These are phyloP conservation scores for Bipolaris zeicola DNA, from an alignment of 2,329 filamentous ascomycete genomes.

Conservation along the genomic window DNA sequence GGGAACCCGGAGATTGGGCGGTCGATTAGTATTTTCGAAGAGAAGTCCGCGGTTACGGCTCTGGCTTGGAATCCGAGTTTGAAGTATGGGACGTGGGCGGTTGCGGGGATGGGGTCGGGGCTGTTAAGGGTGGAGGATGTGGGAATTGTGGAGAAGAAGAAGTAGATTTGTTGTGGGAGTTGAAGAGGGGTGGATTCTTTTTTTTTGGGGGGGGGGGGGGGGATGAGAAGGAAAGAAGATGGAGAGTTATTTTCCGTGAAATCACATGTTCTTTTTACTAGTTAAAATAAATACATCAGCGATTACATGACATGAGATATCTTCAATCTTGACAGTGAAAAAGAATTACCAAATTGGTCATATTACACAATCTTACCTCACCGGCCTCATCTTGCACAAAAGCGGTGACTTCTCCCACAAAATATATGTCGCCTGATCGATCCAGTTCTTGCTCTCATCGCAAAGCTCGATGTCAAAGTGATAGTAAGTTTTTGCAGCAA, in stretches of 20 bases:
- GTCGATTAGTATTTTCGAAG: conserved; percentile 53
- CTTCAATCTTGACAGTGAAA: too few species aligned
- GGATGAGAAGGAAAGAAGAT: not conserved
- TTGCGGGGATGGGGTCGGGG: conserved; percentile 56
- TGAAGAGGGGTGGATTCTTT: too few species aligned
- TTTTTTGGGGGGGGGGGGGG: too few species aligned
- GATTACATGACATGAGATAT: too few species aligned
- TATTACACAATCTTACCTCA: not conserved
- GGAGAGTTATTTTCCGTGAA: too few species aligned
- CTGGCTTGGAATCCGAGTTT: conserved; percentile 60
- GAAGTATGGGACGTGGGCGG: conserved; percentile 57
- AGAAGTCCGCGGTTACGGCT: conserved; percentile 51
- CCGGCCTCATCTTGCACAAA: conserved; percentile 38
- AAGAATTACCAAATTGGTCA: not conserved
- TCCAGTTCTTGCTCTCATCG: conserved; percentile 39
- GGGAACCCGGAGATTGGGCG: conserved; percentile 34
- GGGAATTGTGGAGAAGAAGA: conserved; percentile 24
- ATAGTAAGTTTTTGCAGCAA: conserved; percentile 47
- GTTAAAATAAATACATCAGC: too few species aligned
- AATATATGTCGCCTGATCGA: conserved; percentile 40
- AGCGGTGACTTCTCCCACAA: conserved; percentile 49
- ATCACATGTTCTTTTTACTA: too few species aligned
- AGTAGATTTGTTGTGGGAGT: not conserved
- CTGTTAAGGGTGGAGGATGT: conserved; percentile 58
- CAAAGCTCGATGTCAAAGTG: conserved; percentile 49